These are phyloP conservation scores for Symbiodinium natans DNA, from an alignment of 73 alveolate species.

Conservation along the genomic window DNA sequence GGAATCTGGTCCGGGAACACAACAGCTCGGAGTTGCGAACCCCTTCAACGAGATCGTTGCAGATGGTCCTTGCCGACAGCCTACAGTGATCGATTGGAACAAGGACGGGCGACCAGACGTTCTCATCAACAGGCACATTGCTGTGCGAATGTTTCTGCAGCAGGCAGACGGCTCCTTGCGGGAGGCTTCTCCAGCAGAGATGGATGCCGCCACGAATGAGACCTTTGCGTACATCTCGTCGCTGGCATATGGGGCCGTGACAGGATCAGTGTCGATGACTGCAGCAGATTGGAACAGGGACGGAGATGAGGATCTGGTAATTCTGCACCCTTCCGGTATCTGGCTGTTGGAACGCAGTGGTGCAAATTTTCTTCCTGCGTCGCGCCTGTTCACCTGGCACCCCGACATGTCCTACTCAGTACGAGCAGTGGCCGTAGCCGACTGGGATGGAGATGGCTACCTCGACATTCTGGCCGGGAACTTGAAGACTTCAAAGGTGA, in stretches of 20 bases:
- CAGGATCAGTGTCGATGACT: neutral
- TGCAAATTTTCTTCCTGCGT: neutral
- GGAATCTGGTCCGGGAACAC: neutral
- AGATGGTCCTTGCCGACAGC: neutral
- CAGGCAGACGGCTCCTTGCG: neutral
- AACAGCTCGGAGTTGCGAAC: neutral
- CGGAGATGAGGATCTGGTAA: neutral
- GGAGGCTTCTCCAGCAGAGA: neutral
- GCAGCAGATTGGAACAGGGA: neutral
- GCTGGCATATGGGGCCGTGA: neutral
- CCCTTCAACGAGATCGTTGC: neutral
- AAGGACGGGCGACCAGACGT: neutral
- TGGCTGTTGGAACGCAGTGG: neutral
- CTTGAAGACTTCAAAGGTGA: neutral
- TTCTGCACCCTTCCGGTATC: neutral
- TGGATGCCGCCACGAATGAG: neutral
- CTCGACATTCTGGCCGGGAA: neutral
- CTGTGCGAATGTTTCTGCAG: neutral
- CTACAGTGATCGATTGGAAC: neutral
- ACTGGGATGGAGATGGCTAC: conserved; percentile 10
- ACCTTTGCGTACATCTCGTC: neutral
- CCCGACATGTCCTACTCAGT: neutral
- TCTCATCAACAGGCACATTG: neutral
- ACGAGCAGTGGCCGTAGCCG: neutral
- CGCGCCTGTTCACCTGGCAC: neutral